Evolutionary conservation across 2,329 filamentous ascomycete species (phyloP).

Genomic region (Blumeriella jaapii): DNA sequence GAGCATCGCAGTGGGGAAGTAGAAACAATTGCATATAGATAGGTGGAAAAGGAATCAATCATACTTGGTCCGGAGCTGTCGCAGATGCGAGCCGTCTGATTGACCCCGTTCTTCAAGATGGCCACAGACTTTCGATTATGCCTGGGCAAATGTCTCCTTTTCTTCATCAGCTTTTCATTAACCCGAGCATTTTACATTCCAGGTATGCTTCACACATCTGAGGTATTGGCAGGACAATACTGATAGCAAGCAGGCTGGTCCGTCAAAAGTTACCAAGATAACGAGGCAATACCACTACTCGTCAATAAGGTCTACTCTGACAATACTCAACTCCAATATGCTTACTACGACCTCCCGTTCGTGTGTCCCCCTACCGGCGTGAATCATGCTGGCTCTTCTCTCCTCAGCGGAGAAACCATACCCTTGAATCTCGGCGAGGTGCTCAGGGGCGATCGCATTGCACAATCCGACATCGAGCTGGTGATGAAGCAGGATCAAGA

Average conservation of each 20-base stretch:
- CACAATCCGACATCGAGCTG: conserved; percentile 72
- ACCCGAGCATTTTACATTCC: conserved; percentile 73
- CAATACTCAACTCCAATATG: conserved; percentile 81
- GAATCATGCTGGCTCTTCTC: conserved; percentile 50
- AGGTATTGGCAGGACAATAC: background rate
- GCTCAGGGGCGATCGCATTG: conserved; percentile 75
- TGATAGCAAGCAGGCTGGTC: conserved; percentile 55
- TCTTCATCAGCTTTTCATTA: conserved; percentile 36
- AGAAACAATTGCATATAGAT: background rate
- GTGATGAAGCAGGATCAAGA: conserved; percentile 64
- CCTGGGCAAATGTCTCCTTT: conserved; percentile 35
- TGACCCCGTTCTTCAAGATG: conserved; percentile 12
- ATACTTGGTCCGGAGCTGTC: background rate
- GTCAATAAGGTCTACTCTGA: conserved; percentile 91
- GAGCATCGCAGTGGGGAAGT: background rate
- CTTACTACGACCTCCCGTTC: conserved; percentile 80
- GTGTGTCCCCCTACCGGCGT: conserved; percentile 69
- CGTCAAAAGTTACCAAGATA: conserved; percentile 65
- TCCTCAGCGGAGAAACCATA: conserved; percentile 66
- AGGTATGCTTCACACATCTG: conserved; percentile 39
- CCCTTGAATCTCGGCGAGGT: conserved; percentile 80
- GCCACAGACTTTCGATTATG: conserved; percentile 22
- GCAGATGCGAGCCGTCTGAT: conserved; percentile 10
- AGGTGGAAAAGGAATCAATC: background rate
- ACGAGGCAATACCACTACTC: conserved; percentile 70